Evolutionary conservation across 2,329 filamentous ascomycete genomes (phyloP), one percentile per base, ranked within the genome.

Genomic region (Fusarium fracticaudum): DNA sequence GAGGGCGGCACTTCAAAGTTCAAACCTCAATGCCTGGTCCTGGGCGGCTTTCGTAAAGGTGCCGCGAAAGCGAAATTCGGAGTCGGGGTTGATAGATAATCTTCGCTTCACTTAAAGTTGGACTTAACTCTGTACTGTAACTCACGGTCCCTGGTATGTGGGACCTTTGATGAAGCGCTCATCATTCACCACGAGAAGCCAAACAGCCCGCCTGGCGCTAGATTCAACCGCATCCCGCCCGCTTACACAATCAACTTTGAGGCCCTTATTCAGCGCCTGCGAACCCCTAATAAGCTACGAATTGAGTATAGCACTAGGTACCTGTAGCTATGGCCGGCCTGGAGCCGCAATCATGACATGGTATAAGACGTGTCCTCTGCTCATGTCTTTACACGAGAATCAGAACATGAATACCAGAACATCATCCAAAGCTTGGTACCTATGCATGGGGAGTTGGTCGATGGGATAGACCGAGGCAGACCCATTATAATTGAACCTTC

Each of bases 161-260:
- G 65, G 60, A 66, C 57, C 41, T 18, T 10, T 37, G 35, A 40
- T 60, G 64, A 70, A 53, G 48, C 45, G 24, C 35, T 40, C 51
- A 38, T 38, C 24, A 54, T 29, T 26, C n/a, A 68, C 48, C 62
- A 50, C 58, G 40, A 64, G 31, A 58, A 71, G 54, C 57, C 47
- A 61, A 45, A 41, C 45, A n/a, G 17, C 29, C 53, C 40, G 17
- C 29, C 47, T 54, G 53, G 18, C 54, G 62, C 64, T 68, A 60
- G 40, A 48, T 47, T 60, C 53, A 55, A 43, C 71, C 41, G 48
- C 47, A 37, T 71, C 44, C 71, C 71, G 62, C 47, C 71, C 71
- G 71, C 71, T 73, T 67, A 73, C 67, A 68, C 55, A 68, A 50
- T 43, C 50, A 44, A 62, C 20, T 45, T 38, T 45, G 26, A 50